Base-by-base conservation (phyloP, 176 grass and related monocot genomes). In the Urochloa ruziziensis region DNA sequence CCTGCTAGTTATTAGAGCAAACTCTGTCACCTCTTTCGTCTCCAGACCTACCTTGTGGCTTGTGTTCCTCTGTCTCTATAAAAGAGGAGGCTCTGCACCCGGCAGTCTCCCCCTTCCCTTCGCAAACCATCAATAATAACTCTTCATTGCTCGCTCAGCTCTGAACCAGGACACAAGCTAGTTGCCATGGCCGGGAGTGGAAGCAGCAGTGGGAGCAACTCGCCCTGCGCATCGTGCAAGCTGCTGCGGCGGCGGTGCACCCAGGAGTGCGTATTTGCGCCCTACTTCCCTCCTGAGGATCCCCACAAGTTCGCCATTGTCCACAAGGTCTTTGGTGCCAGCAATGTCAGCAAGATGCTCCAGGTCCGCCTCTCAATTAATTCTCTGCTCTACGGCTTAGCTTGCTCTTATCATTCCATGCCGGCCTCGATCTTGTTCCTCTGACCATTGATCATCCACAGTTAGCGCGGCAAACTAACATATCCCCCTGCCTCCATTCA, bases 291-390 rank as follows among this genome's bases (percentile, higher is more conserved):
- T 16, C 54, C 86, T 6, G 94, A 96, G 59, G 92, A 94, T 21
- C 92, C 92, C 3, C 90, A 87, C 40, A 85, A 82, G 42, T 97
- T 97, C 35, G 92, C 84, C 42, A 91, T 89, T 14, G 95, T 97
- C 10, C 95, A 97, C 74, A 89, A 83, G 56, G 88, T 97, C 43
- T 97, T 97, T 39, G 92, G 95, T 46, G 92, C 95, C 62, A 94
- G 92, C 92, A 97, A 97, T 57, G 86, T 97, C 51, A 89, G 92
- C 92, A 97, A 92, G 90, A 97, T 97, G 92, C 89, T 97, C 16
- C 91, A 93, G 60, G 91, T 90, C 17, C 39, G 36, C 34, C 11
- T 21, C 18, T 32, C 21, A 18, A 18, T 21, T 60, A n/a, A n/a
- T 1, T 25, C 4, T 16, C 39, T 40, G 39, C 39, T 1, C 39